Evolutionary conservation across 176 grass and related monocot species (phyloP), one percentile per base, ranked within the genome.

Genomic region (Tillandsia leiboldiana): DNA sequence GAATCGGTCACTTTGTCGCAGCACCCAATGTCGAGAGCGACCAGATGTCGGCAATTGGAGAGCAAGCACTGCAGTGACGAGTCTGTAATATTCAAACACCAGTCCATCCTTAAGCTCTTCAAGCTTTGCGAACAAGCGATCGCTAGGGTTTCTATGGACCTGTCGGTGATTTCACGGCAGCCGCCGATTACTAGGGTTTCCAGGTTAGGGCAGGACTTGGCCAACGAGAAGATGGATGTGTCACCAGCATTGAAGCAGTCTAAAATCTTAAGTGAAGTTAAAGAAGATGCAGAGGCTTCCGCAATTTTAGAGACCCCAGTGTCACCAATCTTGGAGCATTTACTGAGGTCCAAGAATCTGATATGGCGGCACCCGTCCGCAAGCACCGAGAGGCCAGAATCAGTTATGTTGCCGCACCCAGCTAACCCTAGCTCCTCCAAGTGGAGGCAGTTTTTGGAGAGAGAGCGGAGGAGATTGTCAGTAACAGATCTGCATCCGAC

Each of bases 261-360:
- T 72, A 79, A 74, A 61, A 97, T 50, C 66, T 92, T 97, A 51
- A 92, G 42, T 67, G 82, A 83, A 23, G 87, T 20, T 69, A 97
- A 84, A 61, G 70, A 85, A 24, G 75, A 84, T 3, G 83, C 80
- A 70, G 86, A 85, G 52, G 58, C 63, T 65, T 89, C 83, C 48
- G 87, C 78, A 26, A 92, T 85, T 81, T 66, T 90, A 49, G 65
- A 84, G 3, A 97, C 11, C 80, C 94, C 88, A 48, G 49, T 26
- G 85, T 92, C 89, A 14, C 81, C 77, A 73, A 97, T 80, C 79
- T 96, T 90, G 49, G 62, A 82, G 79, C 93, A 96, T 72, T 92
- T 92, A 70, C 84, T 97, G 76, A 97, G 47, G 72, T 97, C 93
- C 63, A 97, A 65, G 24, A 48, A 63, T 67, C 81, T 90, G 20